Base-by-base conservation (phyloP, 495 filamentous ascomycete genomes). In the Penicillium cosmopolitanum region DNA sequence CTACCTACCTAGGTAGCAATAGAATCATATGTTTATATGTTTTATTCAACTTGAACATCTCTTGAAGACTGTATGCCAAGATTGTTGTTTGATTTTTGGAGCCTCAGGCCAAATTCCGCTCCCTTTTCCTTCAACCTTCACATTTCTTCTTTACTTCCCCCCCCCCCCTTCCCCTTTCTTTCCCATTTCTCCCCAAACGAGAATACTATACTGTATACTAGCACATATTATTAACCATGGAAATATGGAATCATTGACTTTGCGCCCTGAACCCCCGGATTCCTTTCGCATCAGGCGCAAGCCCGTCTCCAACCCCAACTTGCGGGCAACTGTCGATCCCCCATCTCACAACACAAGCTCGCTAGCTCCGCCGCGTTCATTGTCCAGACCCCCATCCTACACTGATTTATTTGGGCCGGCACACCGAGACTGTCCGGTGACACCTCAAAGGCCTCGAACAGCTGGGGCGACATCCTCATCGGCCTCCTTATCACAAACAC, bases 261-360 rank as follows among this genome's bases (percentile, higher is more conserved):
- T 68, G 19, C 50, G 47, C 13, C 65, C 67, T 1, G 58, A 38
- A n/a, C 60, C 66, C 11, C 35, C 61, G n/a, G 66, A 65, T 50
- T 16, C 33, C 33, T 63, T 64, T 42, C 60, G 50, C 12, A 64
- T 69, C 44, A 60, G 23, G 21, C 66, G 69, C 8, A 72, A 72
- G 52, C 69, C 69, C 15, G 58, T 72, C 16, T 67, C 69, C 28
- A 65, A 69, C 36, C 66, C 69, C 8, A 69, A 72, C 35, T 36
- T 69, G 35, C 55, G 68, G 54, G 65, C 42, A 15, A 59, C 65
- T 23, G 40, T 38, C 44, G 55, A 48, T 48, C 46, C 8, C 51
- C 47, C 57, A 66, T 57, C 48, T 42, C 34, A 53, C 53, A 48
- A 53, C 25, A 38, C 63, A 15, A 65, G 53, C 54, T 53, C 66